A percentile compares a stretch with the other conserved stretches of the same genome.
Evolutionary conservation across 345 rosid species (phyloP).

Genomic region (Brassica rapa): DNA sequence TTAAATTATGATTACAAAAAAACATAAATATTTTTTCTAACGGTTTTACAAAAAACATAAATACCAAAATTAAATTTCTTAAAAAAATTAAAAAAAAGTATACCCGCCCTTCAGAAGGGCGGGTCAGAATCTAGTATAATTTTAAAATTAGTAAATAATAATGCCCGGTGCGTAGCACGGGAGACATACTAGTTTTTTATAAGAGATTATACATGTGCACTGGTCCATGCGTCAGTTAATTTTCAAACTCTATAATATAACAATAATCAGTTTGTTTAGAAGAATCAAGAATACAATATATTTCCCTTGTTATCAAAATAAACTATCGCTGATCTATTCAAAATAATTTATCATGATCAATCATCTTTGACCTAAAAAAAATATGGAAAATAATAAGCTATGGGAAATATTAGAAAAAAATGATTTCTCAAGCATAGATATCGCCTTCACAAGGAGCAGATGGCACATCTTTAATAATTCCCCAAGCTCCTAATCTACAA

Average conservation of each 20-base stretch:
- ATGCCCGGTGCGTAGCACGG: no score
- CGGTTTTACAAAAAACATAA: no score
- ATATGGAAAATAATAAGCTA: background rate
- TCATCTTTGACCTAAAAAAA: background rate
- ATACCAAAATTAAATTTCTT: no score
- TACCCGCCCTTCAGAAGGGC: no score
- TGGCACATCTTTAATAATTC: conserved; percentile 22
- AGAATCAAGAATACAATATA: background rate
- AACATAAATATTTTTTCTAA: no score
- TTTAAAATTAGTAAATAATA: no score
- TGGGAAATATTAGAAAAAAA: background rate
- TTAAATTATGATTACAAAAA: no score
- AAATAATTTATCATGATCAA: background rate
- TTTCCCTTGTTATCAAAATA: background rate
- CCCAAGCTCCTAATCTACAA: conserved; percentile 36
- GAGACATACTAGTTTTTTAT: no score
- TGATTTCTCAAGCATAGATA: conserved; percentile 16
- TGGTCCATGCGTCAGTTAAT: background rate
- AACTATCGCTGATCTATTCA: background rate
- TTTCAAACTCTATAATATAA: background rate
- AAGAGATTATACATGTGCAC: background rate
- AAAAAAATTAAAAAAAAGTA: no score
- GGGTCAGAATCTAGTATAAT: no score
- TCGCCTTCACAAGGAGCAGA: conserved; percentile 28
- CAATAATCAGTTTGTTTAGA: background rate